Evolutionary conservation across 345 rosid species (phyloP).

Genomic region (Psidium guajava): DNA sequence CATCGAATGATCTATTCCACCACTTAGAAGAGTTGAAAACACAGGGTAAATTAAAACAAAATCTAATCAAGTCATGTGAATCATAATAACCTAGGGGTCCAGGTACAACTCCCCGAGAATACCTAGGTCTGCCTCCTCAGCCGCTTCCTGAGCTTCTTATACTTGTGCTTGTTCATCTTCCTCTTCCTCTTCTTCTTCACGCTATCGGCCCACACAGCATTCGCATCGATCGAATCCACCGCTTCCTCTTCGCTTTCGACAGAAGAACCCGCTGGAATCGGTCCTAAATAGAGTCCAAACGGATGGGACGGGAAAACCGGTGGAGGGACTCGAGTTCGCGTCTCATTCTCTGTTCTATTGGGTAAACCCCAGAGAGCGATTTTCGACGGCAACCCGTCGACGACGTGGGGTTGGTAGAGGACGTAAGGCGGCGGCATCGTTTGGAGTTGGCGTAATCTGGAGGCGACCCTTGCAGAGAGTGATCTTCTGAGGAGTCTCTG

Average conservation of each 20-base stretch:
- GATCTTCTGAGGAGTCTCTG: slow-evolving; percentile 11
- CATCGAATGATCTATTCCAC: not conserved
- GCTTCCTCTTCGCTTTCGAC: slow-evolving; percentile 4
- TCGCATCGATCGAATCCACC: slow-evolving; percentile 3
- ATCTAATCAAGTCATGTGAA: not conserved
- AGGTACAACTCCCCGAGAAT: not conserved
- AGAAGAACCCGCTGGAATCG: slow-evolving; percentile 11
- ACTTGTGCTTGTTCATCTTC: slow-evolving; percentile 84
- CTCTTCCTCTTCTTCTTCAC: slow-evolving; percentile 98
- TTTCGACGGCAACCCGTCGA: not conserved
- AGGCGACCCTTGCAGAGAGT: not conserved
- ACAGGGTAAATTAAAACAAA: not conserved
- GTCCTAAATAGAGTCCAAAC: slow-evolving; percentile 13
- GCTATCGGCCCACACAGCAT: slow-evolving; percentile 56
- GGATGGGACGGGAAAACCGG: slow-evolving; percentile 29
- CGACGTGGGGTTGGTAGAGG: not conserved
- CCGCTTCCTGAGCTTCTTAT: slow-evolving; percentile 35
- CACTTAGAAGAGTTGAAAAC: not conserved
- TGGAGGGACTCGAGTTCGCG: not conserved
- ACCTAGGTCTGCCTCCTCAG: slow-evolving; percentile 24
- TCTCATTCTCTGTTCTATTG: not conserved
- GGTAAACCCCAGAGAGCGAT: not conserved
- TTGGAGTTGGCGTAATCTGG: not conserved
- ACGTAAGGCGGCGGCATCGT: not conserved
- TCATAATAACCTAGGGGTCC: not conserved